phyloP scores from a whole-genome alignment of 1,139 yeast genomes.

The Diutina catenulata region DNA sequence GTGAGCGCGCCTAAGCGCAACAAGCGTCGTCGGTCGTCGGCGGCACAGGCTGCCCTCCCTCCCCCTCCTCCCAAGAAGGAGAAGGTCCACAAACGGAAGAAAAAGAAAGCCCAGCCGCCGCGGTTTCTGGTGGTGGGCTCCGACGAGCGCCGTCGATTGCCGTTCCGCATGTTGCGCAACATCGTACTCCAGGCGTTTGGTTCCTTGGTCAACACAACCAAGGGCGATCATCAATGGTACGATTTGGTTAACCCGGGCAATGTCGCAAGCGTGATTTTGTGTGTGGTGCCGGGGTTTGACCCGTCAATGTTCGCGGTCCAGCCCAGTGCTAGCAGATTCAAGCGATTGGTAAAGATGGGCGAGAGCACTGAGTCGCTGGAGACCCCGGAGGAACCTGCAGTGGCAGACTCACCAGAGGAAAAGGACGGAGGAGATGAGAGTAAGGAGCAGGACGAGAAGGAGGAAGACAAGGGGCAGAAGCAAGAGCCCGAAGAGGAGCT shows the following conservation, averaged over 20 bases:
- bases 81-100: conserved; percentile 24
- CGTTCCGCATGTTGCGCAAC: too few relatives aligned
- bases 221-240: conserved; percentile 7
- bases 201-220: conserved; percentile 16
- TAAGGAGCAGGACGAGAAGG: conserved; percentile 19
- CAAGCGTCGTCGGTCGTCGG: conserved; percentile 5
- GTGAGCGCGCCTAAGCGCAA: conserved; percentile 7
- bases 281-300: conserved; percentile 40
- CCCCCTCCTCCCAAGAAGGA: conserved; percentile 8
- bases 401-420: not conserved
- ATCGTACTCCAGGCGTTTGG: conserved; percentile 19
- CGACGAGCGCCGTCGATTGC: not conserved
- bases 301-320: conserved; percentile 51
- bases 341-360: not conserved
- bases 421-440: conserved; percentile 8
- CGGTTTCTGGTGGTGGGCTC: conserved; percentile 3
- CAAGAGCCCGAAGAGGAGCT: conserved; percentile 7
- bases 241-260: conserved; percentile 7
- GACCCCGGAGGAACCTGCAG: conserved; percentile 8
- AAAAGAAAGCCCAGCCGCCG: conserved; percentile 19
- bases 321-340: conserved; percentile 6
- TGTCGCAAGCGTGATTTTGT: conserved; percentile 21
- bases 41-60: not conserved
- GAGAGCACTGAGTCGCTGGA: not conserved
- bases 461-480: conserved; percentile 7